Conservation (phyloP, 345 rosid genomes). For the Sapria himalayana region DNA sequence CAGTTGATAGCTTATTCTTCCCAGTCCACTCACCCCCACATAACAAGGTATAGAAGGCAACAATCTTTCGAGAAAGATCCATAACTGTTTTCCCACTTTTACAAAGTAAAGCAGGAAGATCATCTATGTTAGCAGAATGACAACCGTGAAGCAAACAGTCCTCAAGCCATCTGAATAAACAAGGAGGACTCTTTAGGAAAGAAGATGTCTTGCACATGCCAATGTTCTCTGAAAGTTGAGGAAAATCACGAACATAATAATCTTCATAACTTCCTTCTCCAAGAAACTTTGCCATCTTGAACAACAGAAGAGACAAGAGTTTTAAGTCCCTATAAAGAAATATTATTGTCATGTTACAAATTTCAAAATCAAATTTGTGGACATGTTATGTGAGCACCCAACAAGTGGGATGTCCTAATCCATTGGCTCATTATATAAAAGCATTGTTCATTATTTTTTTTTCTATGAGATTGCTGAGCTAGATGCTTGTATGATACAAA, state of each 20-base stretch:
- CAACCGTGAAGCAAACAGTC: slow-evolving; percentile 53
- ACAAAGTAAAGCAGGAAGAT: slow-evolving; percentile 52
- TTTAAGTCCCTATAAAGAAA: slow-evolving; percentile 51
- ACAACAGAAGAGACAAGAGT: slow-evolving; percentile 47
- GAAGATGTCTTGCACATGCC: slow-evolving; percentile 15
- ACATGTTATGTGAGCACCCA: too few species aligned
- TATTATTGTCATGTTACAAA: too few species aligned
- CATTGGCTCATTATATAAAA: too few species aligned
- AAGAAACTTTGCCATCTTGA: slow-evolving; percentile 49
- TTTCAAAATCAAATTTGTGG: too few species aligned
- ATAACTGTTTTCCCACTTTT: slow-evolving; percentile 53
- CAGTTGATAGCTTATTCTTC: slow-evolving; percentile 44
- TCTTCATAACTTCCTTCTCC: slow-evolving; percentile 57
- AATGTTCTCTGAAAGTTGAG: slow-evolving; percentile 27
- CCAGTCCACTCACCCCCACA: slow-evolving; percentile 55
- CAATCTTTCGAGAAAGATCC: slow-evolving; percentile 65
- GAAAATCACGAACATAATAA: slow-evolving; percentile 85
- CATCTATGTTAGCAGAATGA: slow-evolving; percentile 23
- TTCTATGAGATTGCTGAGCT: too few species aligned
- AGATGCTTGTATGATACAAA: too few species aligned
- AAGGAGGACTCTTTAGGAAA: slow-evolving; percentile 42
- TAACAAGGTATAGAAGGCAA: slow-evolving; percentile 61
- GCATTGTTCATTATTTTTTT: too few species aligned
- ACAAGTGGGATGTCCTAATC: too few species aligned
- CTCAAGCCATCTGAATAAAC: slow-evolving; percentile 78